phyloP scores from a whole-genome alignment of 2,329 filamentous ascomycete species.

The Helminthosporium solani region DNA sequence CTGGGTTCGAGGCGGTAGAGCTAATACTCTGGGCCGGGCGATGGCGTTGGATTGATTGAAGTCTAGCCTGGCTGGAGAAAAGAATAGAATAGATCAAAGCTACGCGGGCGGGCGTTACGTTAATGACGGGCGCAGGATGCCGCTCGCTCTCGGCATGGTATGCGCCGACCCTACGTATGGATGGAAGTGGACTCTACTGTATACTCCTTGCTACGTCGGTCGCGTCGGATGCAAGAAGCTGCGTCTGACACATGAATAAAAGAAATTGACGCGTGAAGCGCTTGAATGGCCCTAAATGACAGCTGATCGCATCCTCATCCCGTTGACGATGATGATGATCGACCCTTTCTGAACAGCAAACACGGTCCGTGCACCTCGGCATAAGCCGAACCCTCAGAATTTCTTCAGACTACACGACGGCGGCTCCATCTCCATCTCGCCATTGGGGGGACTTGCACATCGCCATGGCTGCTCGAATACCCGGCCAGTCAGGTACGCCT shows the following conservation, averaged over 20 bases:
- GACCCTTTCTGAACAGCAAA: background rate
- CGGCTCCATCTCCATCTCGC: slow-evolving; percentile 21
- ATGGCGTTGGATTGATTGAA: slow-evolving; percentile 5
- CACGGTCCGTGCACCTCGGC: slow-evolving; percentile 10
- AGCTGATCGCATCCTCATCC: background rate
- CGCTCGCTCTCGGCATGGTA: background rate
- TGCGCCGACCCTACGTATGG: background rate
- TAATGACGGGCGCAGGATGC: slow-evolving; percentile 10
- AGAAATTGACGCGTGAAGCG: no score
- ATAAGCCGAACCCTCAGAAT: slow-evolving; percentile 22
- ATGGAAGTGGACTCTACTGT: no score
- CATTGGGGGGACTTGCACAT: slow-evolving; percentile 25
- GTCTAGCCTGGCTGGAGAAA: slow-evolving; percentile 10
- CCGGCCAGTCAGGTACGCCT: slow-evolving; percentile 59
- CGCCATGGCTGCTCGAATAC: slow-evolving; percentile 66
- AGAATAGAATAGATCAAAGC: slow-evolving; percentile 10
- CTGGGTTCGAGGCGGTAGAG: background rate
- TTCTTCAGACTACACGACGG: slow-evolving; percentile 14
- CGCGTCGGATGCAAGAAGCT: no score
- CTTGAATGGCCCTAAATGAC: no score
- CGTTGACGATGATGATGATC: background rate
- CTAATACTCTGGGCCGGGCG: slow-evolving; percentile 3
- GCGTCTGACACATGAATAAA: no score
- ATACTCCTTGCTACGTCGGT: no score
- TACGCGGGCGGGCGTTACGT: slow-evolving; percentile 3